A percentile compares a stretch with the other conserved stretches of the same genome.
Conservation (phyloP, 768 basidiomycete species). For the Kwoniella dendrophila region DNA sequence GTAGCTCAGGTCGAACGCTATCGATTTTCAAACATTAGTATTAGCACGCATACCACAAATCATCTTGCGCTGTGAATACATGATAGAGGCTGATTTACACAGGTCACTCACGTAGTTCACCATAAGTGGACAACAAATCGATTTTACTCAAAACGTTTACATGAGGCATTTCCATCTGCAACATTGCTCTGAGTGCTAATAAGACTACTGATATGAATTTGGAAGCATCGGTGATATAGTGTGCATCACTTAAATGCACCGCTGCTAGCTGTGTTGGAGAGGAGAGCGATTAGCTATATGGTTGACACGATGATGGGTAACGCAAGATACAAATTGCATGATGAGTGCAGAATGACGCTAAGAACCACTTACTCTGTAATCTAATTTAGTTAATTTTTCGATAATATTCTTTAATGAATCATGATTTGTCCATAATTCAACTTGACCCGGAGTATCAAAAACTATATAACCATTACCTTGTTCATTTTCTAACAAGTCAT, state of each 20-base stretch:
- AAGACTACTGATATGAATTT: conserved; percentile 93
- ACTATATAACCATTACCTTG: conserved; percentile 73
- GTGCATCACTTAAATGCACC: conserved; percentile 93
- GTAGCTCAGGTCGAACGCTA: conserved; percentile 95
- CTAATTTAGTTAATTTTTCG: conserved; percentile 68
- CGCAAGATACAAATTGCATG: too few species aligned
- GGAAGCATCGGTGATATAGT: conserved; percentile 92
- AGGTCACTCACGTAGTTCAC: conserved; percentile 78
- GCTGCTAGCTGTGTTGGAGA: conserved; percentile 70
- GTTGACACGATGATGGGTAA: not conserved
- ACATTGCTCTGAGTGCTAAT: conserved; percentile 90
- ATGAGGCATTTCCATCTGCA: conserved; percentile 98
- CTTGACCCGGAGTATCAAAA: conserved; percentile 96
- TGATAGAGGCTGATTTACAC: too few species aligned
- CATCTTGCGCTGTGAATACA: too few species aligned
- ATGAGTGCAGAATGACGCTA: not conserved
- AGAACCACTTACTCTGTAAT: conserved; percentile 73
- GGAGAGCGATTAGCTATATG: not conserved
- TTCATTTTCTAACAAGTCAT: conserved; percentile 72
- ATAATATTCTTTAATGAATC: conserved; percentile 81
- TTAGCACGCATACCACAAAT: too few species aligned
- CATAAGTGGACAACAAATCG: conserved; percentile 85
- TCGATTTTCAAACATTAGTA: too few species aligned
- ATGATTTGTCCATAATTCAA: conserved; percentile 95
- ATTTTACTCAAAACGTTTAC: conserved; percentile 96